Percentiles rank a stretch among this genome's conserved stretches.
phyloP scores from a whole-genome alignment of 352 stramenopile genomes.

The Pelagophyceae sp. region DNA sequence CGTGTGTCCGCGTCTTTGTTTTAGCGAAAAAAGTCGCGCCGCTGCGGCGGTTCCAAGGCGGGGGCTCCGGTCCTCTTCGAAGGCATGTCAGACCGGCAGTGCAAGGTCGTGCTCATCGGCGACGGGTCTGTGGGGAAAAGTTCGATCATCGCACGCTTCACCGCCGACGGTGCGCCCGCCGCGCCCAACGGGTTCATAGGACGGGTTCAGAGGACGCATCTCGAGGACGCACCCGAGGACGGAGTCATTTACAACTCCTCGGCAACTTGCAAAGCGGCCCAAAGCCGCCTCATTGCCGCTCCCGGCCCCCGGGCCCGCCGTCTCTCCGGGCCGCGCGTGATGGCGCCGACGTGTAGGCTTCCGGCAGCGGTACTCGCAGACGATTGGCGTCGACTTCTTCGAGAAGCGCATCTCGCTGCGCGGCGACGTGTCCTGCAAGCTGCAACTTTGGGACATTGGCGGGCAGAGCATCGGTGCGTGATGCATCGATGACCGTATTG shows the following conservation, averaged over 20 bases:
- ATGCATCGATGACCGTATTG: constrained; percentile 62
- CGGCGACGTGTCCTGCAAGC: constrained; percentile 57
- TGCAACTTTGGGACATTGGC: constrained; percentile 75
- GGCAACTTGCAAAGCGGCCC: no score
- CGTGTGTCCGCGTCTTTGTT: no score
- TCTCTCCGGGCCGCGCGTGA: background rate
- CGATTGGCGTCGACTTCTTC: constrained; percentile 69
- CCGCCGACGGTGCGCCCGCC: constrained; percentile 34
- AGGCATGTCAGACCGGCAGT: background rate
- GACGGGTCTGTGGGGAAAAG: constrained; percentile 73
- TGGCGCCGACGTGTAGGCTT: constrained; percentile 47
- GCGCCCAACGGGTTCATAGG: no score
- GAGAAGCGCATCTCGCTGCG: constrained; percentile 66
- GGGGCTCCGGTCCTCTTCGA: background rate
- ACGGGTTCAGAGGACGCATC: no score
- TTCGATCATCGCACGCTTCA: constrained; percentile 66
- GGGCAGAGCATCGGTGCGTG: constrained; percentile 58
- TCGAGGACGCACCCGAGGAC: no score
- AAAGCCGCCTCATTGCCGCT: no score
- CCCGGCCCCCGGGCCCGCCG: no score
- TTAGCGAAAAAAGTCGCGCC: no score
- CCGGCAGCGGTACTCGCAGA: constrained; percentile 68
- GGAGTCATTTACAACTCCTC: no score
- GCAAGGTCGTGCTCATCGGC: constrained; percentile 66
- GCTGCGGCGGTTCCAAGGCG: background rate